Base-by-base conservation (phyloP, 768 basidiomycete species). In the Tricholoma matsutake region DNA sequence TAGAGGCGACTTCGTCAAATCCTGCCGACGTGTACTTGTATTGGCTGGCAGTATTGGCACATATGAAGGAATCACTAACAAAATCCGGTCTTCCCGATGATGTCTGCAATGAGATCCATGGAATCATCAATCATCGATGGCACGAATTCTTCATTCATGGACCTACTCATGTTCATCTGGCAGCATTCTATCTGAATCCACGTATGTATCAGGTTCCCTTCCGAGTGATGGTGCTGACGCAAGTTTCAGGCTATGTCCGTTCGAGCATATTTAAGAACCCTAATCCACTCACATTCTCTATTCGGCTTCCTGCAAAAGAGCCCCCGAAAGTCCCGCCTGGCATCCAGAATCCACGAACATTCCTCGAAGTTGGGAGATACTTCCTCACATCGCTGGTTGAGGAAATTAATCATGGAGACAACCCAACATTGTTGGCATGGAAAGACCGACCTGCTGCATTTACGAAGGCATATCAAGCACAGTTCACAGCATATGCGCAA, bases 1-100 rank as follows among this genome's bases (percentile, higher is more conserved):
- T 77, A 0, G 75, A 77, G 60, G 72, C 75, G 0, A 60, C 64
- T 6, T 34, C 64, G 2, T 52, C 71, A 0, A 75, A 61, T 2
- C 63, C 69, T 1, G 75, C 68, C 11, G 72, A 76, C 61, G 71
- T 76, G 14, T 76, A 72, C 58, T 61, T 73, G 2, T 76, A 75
- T 56, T 76, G 74, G 73, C 68, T 77, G 5, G 76, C 74, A 2
- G 58, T 74, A 10, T 35, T 73, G 8, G 67, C 69, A 5, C 28
- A 63, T 6, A 55, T 73, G 22, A 63, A 66, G 34, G 45, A 68
- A 5, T 39, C 58, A 11, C 60, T 70, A 9, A 29, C 65, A 20
- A 59, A 65, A 39, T 61, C 37, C 9, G 54, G 29, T 7, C 49
- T 69, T 9, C 69, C 68, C 0, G 57, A 65, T 41, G 57, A 67